Percentiles rank a stretch among this genome's conserved stretches.
Conservation (phyloP, 1,139 yeast species). For the Pichia sp. region DNA sequence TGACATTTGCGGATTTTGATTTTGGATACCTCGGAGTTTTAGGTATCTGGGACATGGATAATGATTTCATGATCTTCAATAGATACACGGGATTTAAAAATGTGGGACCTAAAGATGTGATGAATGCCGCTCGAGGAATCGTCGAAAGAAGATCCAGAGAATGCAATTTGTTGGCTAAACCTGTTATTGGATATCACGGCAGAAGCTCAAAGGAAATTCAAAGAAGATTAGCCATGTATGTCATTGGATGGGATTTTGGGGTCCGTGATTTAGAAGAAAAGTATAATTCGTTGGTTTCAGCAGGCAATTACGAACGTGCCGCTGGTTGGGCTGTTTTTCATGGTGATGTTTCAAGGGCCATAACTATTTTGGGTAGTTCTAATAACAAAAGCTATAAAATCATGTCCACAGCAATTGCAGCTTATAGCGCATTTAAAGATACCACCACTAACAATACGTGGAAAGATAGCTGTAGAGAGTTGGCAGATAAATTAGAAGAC, state of each 20-base stretch:
- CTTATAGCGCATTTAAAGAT: slow-evolving; percentile 62
- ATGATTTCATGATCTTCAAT: slow-evolving; percentile 50
- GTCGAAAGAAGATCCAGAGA: slow-evolving; percentile 22
- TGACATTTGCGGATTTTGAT: slow-evolving; percentile 63
- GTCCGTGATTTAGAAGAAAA: slow-evolving; percentile 68
- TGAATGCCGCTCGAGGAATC: slow-evolving; percentile 26
- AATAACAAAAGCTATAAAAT: slow-evolving; percentile 57
- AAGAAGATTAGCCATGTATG: slow-evolving; percentile 71
- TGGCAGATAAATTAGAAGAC: slow-evolving; percentile 81
- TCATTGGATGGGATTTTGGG: slow-evolving; percentile 89
- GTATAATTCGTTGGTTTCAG: slow-evolving; percentile 44
- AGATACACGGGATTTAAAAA: slow-evolving; percentile 33
- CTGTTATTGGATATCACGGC: slow-evolving; percentile 35
- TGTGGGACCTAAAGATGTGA: slow-evolving; percentile 36
- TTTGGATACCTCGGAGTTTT: slow-evolving; percentile 82
- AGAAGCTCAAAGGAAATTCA: slow-evolving; percentile 49
- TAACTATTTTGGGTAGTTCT: slow-evolving; percentile 53
- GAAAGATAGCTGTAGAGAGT: slow-evolving; percentile 85
- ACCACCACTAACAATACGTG: slow-evolving; percentile 64
- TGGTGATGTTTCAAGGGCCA: slow-evolving; percentile 78
- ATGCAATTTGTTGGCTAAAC: slow-evolving; percentile 19
- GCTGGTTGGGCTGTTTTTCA: slow-evolving; percentile 98
- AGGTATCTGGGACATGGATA: slow-evolving; percentile 83
- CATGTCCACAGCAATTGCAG: slow-evolving; percentile 93
- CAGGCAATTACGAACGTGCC: slow-evolving; percentile 74